These are phyloP conservation scores for Trichocladium uniseriatum DNA, from an alignment of 495 filamentous ascomycete genomes.

Conservation along the genomic window DNA sequence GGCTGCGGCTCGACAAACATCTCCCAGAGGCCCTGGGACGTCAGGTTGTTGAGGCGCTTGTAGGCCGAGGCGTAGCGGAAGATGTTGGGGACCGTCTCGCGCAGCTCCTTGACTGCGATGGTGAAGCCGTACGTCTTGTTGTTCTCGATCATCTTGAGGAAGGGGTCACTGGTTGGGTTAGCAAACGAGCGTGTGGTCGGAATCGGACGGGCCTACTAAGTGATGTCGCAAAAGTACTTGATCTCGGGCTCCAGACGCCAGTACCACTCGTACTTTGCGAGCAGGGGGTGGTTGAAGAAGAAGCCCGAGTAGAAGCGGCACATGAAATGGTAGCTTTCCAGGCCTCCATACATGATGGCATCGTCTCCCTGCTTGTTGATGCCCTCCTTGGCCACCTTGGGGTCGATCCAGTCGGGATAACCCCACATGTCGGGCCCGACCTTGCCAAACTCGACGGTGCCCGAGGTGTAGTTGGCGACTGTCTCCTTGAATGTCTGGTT, in stretches of 20 bases:
- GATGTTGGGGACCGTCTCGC: slow-evolving; percentile 96
- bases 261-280: slow-evolving; percentile 98
- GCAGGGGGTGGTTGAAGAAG: slow-evolving; percentile 95
- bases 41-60: slow-evolving; percentile 84
- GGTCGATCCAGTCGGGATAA: slow-evolving; percentile 92
- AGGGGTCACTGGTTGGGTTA: slow-evolving; percentile 65
- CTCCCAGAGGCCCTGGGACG: slow-evolving; percentile 91
- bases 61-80: slow-evolving; percentile 99
- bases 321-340: slow-evolving; percentile 99
- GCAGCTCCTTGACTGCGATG: slow-evolving; percentile 97
- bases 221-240: slow-evolving; percentile 99
- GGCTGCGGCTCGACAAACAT: slow-evolving; percentile 83
- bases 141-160: slow-evolving; percentile 77
- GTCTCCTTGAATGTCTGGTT: slow-evolving; percentile 83
- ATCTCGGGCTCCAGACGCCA: slow-evolving; percentile 99
- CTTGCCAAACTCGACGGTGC: slow-evolving; percentile 83
- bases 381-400: slow-evolving; percentile 87
- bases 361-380: slow-evolving; percentile 92
- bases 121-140: slow-evolving; percentile 99
- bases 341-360: slow-evolving; percentile 99
- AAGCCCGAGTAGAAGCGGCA: slow-evolving; percentile 97
- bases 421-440: slow-evolving; percentile 91
- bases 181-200: neutral
- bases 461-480: slow-evolving; percentile 81
- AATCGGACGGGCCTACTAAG: slow-evolving; percentile 59